phyloP scores from a whole-genome alignment of 2,329 filamentous ascomycete genomes.

The Hymenoscyphus scutula region DNA sequence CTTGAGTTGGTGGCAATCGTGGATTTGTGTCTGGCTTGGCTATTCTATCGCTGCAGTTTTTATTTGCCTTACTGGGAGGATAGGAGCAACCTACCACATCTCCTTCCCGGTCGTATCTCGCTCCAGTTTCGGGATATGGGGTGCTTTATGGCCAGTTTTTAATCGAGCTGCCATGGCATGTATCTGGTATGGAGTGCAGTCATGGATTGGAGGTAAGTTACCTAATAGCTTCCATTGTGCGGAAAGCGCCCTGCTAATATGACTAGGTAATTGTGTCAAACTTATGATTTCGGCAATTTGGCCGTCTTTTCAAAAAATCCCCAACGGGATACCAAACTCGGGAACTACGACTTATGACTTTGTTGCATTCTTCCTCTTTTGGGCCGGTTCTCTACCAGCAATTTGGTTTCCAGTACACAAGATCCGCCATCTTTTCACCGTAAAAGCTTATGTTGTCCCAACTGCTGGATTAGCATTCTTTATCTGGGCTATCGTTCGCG shows the following conservation, averaged over 20 bases:
- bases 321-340: constrained; percentile 65
- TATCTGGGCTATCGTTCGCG: constrained; percentile 80
- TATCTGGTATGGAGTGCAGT: constrained; percentile 84
- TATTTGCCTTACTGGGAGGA: constrained; percentile 74
- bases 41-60: constrained; percentile 76
- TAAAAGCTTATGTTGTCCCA: constrained; percentile 83
- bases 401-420: constrained; percentile 89
- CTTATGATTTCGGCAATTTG: constrained; percentile 88
- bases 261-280: constrained; percentile 65
- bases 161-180: constrained; percentile 81
- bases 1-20: constrained; percentile 88
- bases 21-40: constrained; percentile 84
- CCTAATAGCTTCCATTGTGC: not conserved
- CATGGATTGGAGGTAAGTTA: constrained; percentile 71
- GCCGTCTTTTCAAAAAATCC: constrained; percentile 57
- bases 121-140: constrained; percentile 85
- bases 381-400: constrained; percentile 74
- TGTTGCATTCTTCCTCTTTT: constrained; percentile 84
- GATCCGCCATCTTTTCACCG: constrained; percentile 85
- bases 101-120: constrained; percentile 80
- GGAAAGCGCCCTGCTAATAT: not conserved
- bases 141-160: constrained; percentile 82
- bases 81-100: constrained; percentile 85
- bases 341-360: constrained; percentile 75
- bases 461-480: constrained; percentile 81